These are phyloP conservation scores for Puya raimondii DNA, from an alignment of 176 grass and related monocot species.

Conservation along the genomic window DNA sequence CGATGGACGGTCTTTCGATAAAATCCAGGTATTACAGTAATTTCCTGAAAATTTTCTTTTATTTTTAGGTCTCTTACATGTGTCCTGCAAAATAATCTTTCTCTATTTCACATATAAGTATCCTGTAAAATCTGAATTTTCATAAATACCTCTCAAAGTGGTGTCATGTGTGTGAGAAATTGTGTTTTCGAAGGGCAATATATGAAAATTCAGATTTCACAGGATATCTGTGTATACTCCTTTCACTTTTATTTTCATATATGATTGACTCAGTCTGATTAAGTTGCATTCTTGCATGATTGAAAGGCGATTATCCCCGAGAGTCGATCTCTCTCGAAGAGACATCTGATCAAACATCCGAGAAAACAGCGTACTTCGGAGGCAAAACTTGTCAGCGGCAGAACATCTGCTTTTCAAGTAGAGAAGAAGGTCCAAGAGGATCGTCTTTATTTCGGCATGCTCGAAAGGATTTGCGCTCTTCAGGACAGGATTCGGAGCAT, in stretches of 20 bases:
- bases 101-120: not conserved
- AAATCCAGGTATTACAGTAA: conserved; percentile 36
- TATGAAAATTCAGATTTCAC: not conserved
- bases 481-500: conserved; percentile 54
- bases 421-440: conserved; percentile 17
- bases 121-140: conserved; percentile 6
- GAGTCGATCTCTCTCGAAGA: not conserved
- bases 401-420: not conserved
- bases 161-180: no score
- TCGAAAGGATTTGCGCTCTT: conserved; percentile 44
- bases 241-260: not conserved
- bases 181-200: no score
- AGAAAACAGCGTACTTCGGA: conserved; percentile 7
- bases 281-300: no score
- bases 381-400: conserved; percentile 1
- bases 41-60: not conserved
- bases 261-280: not conserved
- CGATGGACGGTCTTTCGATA: not conserved
- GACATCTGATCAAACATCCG: conserved; percentile 9
- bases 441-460: conserved; percentile 38
- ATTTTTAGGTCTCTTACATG: conserved; percentile 9
- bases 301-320: no score
- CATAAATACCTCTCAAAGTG: not conserved
- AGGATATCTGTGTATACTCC: not conserved
- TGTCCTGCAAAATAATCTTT: not conserved